These are phyloP conservation scores for Rhizophagus prolifer DNA, from an alignment of 192 early-diverging fungal genomes.

Conservation along the genomic window DNA sequence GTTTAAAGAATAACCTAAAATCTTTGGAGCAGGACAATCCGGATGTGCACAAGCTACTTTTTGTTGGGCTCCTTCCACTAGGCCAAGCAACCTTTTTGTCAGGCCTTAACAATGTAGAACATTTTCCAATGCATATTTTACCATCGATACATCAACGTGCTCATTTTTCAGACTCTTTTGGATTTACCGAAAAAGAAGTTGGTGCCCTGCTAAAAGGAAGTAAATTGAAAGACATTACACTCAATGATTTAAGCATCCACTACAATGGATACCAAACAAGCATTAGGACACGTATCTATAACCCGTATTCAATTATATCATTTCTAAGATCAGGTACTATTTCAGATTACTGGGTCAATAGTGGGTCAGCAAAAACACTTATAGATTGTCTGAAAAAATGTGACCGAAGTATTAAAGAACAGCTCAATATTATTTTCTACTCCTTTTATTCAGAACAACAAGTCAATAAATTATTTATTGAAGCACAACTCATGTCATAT, in stretches of 20 bases:
- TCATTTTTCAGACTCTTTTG: neutral
- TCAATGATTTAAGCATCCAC: neutral
- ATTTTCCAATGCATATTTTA: conserved; percentile 20
- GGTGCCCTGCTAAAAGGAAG: neutral
- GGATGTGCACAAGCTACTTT: neutral
- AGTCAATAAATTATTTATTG: neutral
- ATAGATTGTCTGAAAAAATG: neutral
- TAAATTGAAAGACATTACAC: neutral
- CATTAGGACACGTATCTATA: neutral
- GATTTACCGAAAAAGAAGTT: conserved; percentile 17
- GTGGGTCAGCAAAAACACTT: neutral
- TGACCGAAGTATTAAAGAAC: neutral
- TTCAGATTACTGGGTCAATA: neutral
- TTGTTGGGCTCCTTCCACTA: conserved; percentile 9
- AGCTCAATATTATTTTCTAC: neutral
- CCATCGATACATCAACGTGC: conserved; percentile 13
- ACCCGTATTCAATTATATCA: conserved; percentile 7
- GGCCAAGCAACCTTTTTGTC: conserved; percentile 2
- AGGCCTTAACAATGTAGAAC: neutral
- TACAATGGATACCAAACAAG: conserved; percentile 21
- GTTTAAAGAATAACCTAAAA: too few species aligned
- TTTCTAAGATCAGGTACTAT: neutral
- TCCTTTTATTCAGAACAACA: neutral
- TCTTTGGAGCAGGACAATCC: conserved; percentile 3
- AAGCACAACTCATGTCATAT: neutral